Evolutionary conservation across 208 protist genomes (phyloP), one percentile per base, ranked within the genome.

Genomic region (Leishmania lainsoni): DNA sequence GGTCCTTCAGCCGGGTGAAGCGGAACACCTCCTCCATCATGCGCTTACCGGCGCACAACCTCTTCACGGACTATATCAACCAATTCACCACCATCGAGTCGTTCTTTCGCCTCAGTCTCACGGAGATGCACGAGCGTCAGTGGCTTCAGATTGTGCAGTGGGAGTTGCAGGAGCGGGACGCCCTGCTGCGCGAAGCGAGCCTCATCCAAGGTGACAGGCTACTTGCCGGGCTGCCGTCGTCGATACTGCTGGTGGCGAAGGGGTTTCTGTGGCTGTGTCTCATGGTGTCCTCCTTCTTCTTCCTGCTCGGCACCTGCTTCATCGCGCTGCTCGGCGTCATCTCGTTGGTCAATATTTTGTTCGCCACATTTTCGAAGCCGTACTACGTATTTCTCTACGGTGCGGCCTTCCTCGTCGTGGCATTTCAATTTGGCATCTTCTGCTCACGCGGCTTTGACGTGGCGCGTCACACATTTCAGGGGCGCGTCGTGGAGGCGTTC

Each of bases 371-470:
- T 71, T 61, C 85, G 29, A 8, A 80, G 51, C 90, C 91, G 16
- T 93, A 88, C 75, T 72, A 94, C 39, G 80, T 91, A 2, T 94
- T 94, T 69, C 88, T 81, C 32, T 93, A 91, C 78, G 91, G 93
- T 16, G 80, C 72, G 49, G 87, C 90, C 8, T 85, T 94, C 20
- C 29, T 93, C 20, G 83, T 94, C 69, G 76, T 80, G 29, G 69
- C 82, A 5, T 84, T 59, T 17, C 89, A 96, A 76, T 87, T 88
- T 69, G 79, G 81, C 49, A 78, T 93, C 5, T 84, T 93, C 71
- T 90, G 89, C 83, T 92, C 90, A 32, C 87, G 91, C 45, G 90
- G 91, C 42, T 88, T 92, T 76, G 91, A 96, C 61, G 75, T 96
- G 29, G 72, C 88, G 5, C 90, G 86, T 45, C 84, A 86, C 72